Base-by-base conservation (phyloP, 2,329 filamentous ascomycete species). In the Didymella arachidicola region DNA sequence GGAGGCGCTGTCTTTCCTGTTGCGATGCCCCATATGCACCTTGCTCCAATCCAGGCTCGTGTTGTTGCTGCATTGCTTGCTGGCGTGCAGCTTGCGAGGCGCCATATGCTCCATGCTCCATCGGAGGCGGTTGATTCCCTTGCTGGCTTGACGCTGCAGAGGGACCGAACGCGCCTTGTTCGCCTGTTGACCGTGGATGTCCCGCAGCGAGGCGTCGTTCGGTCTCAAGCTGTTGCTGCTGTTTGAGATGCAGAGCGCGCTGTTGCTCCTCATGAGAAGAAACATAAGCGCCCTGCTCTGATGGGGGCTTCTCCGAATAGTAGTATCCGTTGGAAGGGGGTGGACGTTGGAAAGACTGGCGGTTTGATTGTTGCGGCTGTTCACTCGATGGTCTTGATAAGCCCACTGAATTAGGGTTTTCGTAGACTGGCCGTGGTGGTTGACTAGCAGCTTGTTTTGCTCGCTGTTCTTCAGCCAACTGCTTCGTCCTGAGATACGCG, bases 321-420 rank as follows among this genome's bases (percentile, higher is more conserved):
- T 70, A 72, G 45, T 72, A 72, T n/a, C 67, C 69, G 39, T 58
- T 67, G 30, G 53, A 36, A 8, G 61, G 49, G 41, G 65, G 64
- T 42, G 61, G 59, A 14, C 53, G 59, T 36, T 53, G 60, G 34
- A 50, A 47, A 43, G 26, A 41, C 52, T 66, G 63, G 39, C 48
- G 59, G 42, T 38, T 27, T 39, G 58, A 47, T 6, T 52, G 48
- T 46, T 53, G 34, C 41, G 26, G 18, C 14, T 64, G 61, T 44
- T 63, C 62, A n/a, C 38, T 36, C 4, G 51, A 53, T 12, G 38
- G 25, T 32, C 36, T 43, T 36, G 57, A 43, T 38, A 59, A 50
- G 30, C 47, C 46, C 12, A 34, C 53, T 25, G 59, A 52, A 32
- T 38, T 50, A 14, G 45, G 32, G n/a, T 41, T 50, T 16, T 61